Evolutionary conservation across 2,329 filamentous ascomycete genomes (phyloP), one percentile per base, ranked within the genome.

Genomic region (Pseudocercospora crystallina): DNA sequence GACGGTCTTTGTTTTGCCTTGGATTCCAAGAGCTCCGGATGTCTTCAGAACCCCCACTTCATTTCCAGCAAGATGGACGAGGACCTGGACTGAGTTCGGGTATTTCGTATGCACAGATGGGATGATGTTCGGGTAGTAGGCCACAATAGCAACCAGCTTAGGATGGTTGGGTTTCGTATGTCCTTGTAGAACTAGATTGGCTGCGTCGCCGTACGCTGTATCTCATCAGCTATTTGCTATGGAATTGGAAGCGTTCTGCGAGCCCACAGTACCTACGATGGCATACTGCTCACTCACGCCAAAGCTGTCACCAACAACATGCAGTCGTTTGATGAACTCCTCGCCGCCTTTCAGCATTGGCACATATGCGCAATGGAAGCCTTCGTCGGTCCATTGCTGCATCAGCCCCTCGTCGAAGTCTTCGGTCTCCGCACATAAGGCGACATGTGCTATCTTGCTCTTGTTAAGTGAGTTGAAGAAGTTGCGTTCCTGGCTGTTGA

Each of bases 121-220:
- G 46, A 85, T 80, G 11, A 73, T 69, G 35, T 77, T 73, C 0
- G 83, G 83, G 58, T 86, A 86, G 71, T 85, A 86, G 13, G 81
- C 82, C 17, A 85, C 71, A 2, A 86, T 71, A 0, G 80, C 80
- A 54, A 77, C 78, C 10, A 86, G 76, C 47, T 80, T 77, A 32
- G 80, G 77, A 74, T 61, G 57, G 44, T 62, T 77, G 2, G 81
- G 77, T 58, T 80, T 80, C 20, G 76, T 74, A 54, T 79, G 82
- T 10, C 79, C 75, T 46, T 84, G 78, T 37, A 86, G 74, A 41
- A 79, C 81, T 31, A 79, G 70, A 11, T 79, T 69, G n/a, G 82
- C 83, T 8, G 83, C 82, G 44, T 82, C 77, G 8, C 81, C 83
- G 59, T 80, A 85, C 13, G 83, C 83, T 84, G 56, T 35, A 8